Percentiles rank a stretch among this genome's conserved stretches.
These are phyloP conservation scores for Lepidium africanum DNA, from an alignment of 345 rosid genomes.

Conservation along the genomic window DNA sequence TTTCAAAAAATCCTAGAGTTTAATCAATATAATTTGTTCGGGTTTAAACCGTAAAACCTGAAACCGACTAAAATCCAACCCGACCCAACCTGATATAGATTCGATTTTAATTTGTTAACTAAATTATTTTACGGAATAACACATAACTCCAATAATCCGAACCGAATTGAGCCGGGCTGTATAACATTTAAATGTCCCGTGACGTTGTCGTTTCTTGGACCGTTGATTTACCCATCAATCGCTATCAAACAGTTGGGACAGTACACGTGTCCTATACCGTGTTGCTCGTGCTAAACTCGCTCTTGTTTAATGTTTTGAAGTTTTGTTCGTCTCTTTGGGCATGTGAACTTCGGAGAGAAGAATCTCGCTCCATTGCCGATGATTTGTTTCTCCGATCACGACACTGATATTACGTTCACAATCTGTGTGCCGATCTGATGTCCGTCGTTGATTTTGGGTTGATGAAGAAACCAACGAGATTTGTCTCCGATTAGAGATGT, in stretches of 20 bases:
- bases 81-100: too few relatives aligned
- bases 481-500: not conserved
- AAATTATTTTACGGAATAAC: too few relatives aligned
- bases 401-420: not conserved
- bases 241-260: not conserved
- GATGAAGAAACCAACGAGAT: not conserved
- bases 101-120: too few relatives aligned
- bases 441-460: not conserved
- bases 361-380: not conserved
- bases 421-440: not conserved
- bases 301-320: not conserved
- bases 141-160: too few relatives aligned
- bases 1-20: too few relatives aligned
- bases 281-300: not conserved
- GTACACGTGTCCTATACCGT: constrained; percentile 19
- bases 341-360: not conserved
- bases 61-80: too few relatives aligned
- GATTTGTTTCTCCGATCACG: constrained; percentile 3
- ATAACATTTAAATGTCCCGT: not conserved
- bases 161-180: too few relatives aligned
- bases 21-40: too few relatives aligned
- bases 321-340: not conserved
- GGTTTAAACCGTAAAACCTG: too few relatives aligned
- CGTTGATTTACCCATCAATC: constrained; percentile 27
- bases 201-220: constrained; percentile 15